Evolutionary conservation across 2,329 filamentous ascomycete species (phyloP), one percentile per base, ranked within the genome.

Genomic region (Clonostachys chloroleuca): DNA sequence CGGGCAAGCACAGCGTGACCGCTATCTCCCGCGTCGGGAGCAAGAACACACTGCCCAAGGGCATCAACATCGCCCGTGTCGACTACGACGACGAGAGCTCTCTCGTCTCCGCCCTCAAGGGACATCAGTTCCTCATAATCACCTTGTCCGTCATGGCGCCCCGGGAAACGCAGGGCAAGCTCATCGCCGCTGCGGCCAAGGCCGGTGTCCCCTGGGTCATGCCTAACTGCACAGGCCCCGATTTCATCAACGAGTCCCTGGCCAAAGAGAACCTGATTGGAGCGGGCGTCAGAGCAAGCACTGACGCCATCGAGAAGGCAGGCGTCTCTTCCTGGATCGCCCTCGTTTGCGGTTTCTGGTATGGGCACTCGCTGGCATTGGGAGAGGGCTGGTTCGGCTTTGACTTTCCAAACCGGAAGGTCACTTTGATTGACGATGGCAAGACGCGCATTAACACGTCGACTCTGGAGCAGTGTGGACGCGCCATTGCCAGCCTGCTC

Each of bases 381-480:
- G 59, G 58, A 1, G 39, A 52, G n/a, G 42, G 51, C 18, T 57
- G 60, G 40, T 77, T 66, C 49, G 78, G 78, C 1, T 76, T 81
- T 57, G 73, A 80, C 46, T 62, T 81, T 41, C 52, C 61, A 9
- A 66, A 71, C 37, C 60, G 61, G 1, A 59, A 56, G 6, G 56
- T 72, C 12, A 73, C 68, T 0, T 56, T 78, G 14, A 79, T 70
- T 47, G 80, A 82, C 49, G 76, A 80, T 33, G 84, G 84, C 1
- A 72, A 70, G 18, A 74, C 69, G 2, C 72, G 64, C 46, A 77
- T 85, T 54, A 80, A 75, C 50, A 76, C 68, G 1, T 79, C 75
- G 12, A 87, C 85, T 0, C 81, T 78, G 72, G 54, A 65, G 6
- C 83, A 86, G 63, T 72, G 73, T 43, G 82, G 77, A 0, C 67